Base-by-base conservation (phyloP, 1,139 yeast genomes). In the Komagataea norvegica region DNA sequence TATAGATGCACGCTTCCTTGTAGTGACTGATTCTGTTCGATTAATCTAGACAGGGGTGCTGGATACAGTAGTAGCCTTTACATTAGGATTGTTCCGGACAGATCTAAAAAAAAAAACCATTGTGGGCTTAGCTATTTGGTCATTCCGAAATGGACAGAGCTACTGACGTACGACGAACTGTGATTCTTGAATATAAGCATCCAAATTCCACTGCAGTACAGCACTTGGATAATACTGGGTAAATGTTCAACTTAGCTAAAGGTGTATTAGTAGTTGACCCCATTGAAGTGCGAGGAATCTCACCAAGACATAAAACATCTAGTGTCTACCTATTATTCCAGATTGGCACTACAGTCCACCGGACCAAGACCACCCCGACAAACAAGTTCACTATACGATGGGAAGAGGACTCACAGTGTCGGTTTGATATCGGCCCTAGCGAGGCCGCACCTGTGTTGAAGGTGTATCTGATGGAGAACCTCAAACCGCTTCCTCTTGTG, bases 241-340 rank as follows among this genome's bases (percentile, higher is more conserved):
- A 2, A 7, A 38, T 34, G 40, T 43, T 39, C 15, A 34, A 36
- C 20, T 27, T 36, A 5, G 51, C 53, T 0, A 49, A 44, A 21
- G 55, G 55, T 2, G 43, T 50, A 9, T 33, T 52, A 6, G 52
- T 50, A 1, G 49, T 48, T n/a, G 56, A 52, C 27, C 54, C 56
- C 6, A 23, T 52, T 15, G 54, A 50, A 22, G 48, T 40, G 3
- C 34, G 42, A 31, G 48, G 47, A 4, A 32, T 34, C 6, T 29
- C 23, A 15, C 18, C 28, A 1, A 25, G 11, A 14, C 13, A 30
- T 14, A 31, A n/a, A 6, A 16, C 37, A 19, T 8, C 41, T 5
- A 15, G 11, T 4, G 28, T 48, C 8, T 51, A 51, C 25, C 25
- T 48, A 4, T 42, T 51, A 4, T 51, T 51, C 32, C 53, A 49